Evolutionary conservation across 768 basidiomycete species (phyloP).

Genomic region (Leccinum imitatum): DNA sequence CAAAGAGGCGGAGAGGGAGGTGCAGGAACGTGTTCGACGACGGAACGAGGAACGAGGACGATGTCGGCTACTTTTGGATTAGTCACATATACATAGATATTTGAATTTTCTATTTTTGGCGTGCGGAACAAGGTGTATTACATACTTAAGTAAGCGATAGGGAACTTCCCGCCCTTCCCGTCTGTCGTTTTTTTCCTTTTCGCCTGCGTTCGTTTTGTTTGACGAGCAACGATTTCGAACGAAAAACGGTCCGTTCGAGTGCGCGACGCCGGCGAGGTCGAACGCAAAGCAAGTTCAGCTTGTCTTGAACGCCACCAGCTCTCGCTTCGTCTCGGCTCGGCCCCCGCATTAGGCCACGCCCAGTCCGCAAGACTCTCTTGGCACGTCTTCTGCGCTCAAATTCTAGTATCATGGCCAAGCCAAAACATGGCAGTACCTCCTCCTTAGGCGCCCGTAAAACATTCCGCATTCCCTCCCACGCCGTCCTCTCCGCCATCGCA

Average conservation of each 20-base stretch:
- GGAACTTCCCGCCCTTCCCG: conserved; percentile 9
- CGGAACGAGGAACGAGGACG: conserved; percentile 60
- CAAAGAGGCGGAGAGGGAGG: conserved; percentile 33
- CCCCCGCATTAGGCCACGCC: conserved; percentile 33
- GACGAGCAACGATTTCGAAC: neutral
- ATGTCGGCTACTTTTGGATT: conserved; percentile 35
- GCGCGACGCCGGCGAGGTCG: neutral
- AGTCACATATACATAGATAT: neutral
- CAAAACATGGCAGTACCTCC: conserved; percentile 37
- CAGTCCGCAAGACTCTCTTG: conserved; percentile 36
- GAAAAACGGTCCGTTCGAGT: neutral
- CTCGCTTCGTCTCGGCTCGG: conserved; percentile 9
- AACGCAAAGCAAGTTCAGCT: neutral
- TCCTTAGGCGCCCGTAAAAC: conserved; percentile 1
- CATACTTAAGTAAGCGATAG: conserved; percentile 19
- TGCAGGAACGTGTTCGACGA: conserved; percentile 40
- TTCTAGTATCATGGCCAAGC: conserved; percentile 53
- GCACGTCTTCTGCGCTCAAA: conserved; percentile 35
- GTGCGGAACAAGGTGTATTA: conserved; percentile 18
- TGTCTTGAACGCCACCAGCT: neutral
- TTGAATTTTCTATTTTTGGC: conserved; percentile 17
- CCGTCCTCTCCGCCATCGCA: conserved; percentile 56
- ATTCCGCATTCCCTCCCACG: conserved; percentile 42
- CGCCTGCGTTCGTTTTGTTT: neutral
- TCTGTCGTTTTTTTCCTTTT: conserved; percentile 1